Evolutionary conservation across 331 rosid genomes (phyloP).

Genomic region (Ulmus americana): DNA sequence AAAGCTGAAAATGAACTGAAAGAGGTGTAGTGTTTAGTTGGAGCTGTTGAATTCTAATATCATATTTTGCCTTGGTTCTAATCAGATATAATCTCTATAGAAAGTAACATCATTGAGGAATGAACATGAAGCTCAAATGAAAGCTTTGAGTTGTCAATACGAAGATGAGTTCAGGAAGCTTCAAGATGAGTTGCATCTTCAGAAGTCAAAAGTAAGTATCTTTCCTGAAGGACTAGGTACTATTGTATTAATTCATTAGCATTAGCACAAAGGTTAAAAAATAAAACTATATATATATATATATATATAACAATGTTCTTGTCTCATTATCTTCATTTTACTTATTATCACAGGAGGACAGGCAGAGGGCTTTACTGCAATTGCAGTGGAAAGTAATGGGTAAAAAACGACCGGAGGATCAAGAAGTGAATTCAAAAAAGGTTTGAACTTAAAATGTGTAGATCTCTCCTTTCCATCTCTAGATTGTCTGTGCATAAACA

Average conservation of each 20-base stretch:
- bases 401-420: conserved; percentile 74
- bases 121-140: conserved; percentile 74
- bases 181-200: conserved; percentile 82
- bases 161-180: conserved; percentile 79
- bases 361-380: conserved; percentile 87
- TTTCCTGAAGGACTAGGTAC: conserved; percentile 13
- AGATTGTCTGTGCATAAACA: not conserved
- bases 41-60: not conserved
- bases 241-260: too few species aligned
- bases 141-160: conserved; percentile 64
- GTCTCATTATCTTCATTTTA: conserved; percentile 9
- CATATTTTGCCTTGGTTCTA: not conserved
- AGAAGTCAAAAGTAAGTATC: conserved; percentile 66
- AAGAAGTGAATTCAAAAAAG: conserved; percentile 81
- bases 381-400: conserved; percentile 98
- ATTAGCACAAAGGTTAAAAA: too few species aligned
- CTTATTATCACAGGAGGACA: conserved; percentile 64
- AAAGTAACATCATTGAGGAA: conserved; percentile 53
- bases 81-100: conserved; percentile 27
- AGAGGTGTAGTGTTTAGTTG: conserved; percentile 46
- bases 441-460: conserved; percentile 31
- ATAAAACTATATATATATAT: too few species aligned
- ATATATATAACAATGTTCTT: conserved; percentile 6
- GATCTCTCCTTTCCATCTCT: conserved; percentile 17
- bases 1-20: conserved; percentile 68